Conservation (phyloP, 2,329 filamentous ascomycete genomes). For the Volutella citrinella region DNA sequence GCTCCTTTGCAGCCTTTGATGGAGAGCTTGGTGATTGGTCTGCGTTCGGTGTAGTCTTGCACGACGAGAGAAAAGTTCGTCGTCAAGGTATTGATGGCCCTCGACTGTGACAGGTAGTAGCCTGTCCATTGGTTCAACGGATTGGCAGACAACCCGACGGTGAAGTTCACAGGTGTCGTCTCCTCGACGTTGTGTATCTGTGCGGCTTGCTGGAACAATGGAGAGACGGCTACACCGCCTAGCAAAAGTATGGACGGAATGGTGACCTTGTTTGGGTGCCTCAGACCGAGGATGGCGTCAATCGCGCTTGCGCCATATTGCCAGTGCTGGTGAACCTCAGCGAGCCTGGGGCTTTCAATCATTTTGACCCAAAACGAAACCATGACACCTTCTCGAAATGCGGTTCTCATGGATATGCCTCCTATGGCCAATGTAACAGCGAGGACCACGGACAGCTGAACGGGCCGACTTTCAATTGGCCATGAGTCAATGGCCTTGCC, state of each 20-base stretch:
- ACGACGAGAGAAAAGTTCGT: slow-evolving; percentile 5
- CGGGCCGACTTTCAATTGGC: neutral
- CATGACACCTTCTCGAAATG: slow-evolving; percentile 6
- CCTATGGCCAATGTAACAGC: slow-evolving; percentile 5
- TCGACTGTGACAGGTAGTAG: slow-evolving; percentile 7
- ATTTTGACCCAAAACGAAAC: slow-evolving; percentile 9
- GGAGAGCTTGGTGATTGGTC: neutral
- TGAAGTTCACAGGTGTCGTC: neutral
- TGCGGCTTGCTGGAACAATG: slow-evolving; percentile 4
- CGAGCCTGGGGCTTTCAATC: slow-evolving; percentile 5
- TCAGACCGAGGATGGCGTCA: slow-evolving; percentile 1
- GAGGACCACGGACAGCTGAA: slow-evolving; percentile 7
- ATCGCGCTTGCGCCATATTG: slow-evolving; percentile 5
- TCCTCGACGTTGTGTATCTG: neutral
- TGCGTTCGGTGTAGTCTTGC: slow-evolving; percentile 3
- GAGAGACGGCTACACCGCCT: slow-evolving; percentile 1
- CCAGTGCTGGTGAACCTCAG: slow-evolving; percentile 8
- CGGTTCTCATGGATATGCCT: slow-evolving; percentile 2
- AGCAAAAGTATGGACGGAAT: slow-evolving; percentile 3
- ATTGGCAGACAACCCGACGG: neutral
- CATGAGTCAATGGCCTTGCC: slow-evolving; percentile 3
- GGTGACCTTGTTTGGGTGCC: slow-evolving; percentile 6
- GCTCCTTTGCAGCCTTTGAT: slow-evolving; percentile 4
- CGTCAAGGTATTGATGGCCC: slow-evolving; percentile 1
- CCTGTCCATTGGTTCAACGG: slow-evolving; percentile 4